Evolutionary conservation across 495 filamentous ascomycete genomes (phyloP).

Genomic region (Immersiella caudata): DNA sequence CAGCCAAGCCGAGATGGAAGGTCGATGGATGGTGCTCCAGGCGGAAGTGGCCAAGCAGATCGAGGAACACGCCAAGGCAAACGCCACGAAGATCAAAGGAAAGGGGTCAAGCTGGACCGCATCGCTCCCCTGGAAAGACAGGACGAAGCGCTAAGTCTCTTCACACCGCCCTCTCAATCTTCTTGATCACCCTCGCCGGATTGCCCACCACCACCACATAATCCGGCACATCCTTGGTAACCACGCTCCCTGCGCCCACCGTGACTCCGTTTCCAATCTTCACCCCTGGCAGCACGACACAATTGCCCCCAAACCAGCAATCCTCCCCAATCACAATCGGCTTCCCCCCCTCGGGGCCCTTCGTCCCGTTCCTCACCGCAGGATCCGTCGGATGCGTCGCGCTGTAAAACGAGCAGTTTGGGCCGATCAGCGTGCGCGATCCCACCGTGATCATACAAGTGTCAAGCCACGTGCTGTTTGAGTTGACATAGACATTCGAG

Average conservation of each 20-base stretch:
- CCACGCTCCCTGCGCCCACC: constrained; percentile 85
- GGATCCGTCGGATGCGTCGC: constrained; percentile 81
- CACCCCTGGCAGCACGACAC: constrained; percentile 74
- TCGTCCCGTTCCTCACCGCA: constrained; percentile 67
- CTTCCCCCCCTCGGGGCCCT: constrained; percentile 74
- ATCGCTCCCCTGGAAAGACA: constrained; percentile 20
- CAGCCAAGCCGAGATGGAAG: constrained; percentile 38
- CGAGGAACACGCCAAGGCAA: constrained; percentile 28
- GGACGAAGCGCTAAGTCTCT: constrained; percentile 9
- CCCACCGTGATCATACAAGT: constrained; percentile 78
- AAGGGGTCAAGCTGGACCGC: constrained; percentile 12
- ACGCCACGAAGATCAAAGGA: constrained; percentile 6
- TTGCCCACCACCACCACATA: constrained; percentile 69
- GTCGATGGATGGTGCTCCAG: constrained; percentile 37
- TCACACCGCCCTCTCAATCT: constrained; percentile 42
- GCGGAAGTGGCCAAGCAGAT: constrained; percentile 28
- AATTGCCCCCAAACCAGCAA: constrained; percentile 86
- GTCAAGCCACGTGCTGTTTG: constrained; percentile 74
- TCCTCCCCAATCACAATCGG: constrained; percentile 82
- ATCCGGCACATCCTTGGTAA: constrained; percentile 76
- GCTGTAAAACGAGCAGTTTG: constrained; percentile 72
- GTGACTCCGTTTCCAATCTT: constrained; percentile 73
- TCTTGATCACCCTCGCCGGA: constrained; percentile 63
- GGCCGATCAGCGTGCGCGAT: constrained; percentile 75
- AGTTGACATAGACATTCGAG: constrained; percentile 74